Conservation (phyloP, 306 rosid species). For the Prunus fruticosa region DNA sequence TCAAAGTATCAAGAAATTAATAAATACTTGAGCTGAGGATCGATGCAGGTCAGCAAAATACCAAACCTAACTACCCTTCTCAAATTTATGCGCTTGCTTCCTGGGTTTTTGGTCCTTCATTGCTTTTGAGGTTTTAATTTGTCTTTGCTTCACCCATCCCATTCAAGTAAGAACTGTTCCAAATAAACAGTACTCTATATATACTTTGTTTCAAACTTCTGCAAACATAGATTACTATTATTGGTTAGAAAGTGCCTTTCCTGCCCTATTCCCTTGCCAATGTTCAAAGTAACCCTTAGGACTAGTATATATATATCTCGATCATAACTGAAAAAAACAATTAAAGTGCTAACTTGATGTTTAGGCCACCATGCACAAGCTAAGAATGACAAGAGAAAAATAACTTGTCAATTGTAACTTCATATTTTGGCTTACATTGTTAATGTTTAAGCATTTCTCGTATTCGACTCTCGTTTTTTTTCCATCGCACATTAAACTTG, state of each 20-base stretch:
- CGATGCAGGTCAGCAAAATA: slow-evolving; percentile 36
- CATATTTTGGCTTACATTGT: too few species aligned
- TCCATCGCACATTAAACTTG: neutral
- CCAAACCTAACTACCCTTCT: slow-evolving; percentile 47
- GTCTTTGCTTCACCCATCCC: slow-evolving; percentile 17
- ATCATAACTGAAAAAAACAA: neutral
- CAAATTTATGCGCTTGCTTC: slow-evolving; percentile 8
- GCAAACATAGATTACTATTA: neutral
- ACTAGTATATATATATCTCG: neutral
- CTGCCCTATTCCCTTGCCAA: neutral
- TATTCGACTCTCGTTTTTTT: neutral
- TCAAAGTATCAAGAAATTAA: slow-evolving; percentile 23
- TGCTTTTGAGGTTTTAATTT: slow-evolving; percentile 15
- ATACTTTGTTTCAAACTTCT: neutral
- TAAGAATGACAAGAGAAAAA: neutral
- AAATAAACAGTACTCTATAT: neutral
- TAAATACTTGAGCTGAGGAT: slow-evolving; percentile 18
- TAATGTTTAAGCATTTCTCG: too few species aligned
- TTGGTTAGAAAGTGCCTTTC: neutral
- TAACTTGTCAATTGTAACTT: neutral
- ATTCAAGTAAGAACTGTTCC: slow-evolving; percentile 30
- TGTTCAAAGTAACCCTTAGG: neutral
- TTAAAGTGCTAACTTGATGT: neutral
- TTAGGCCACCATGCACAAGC: neutral
- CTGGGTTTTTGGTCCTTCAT: slow-evolving; percentile 26